Evolutionary conservation across 2,329 filamentous ascomycete species (phyloP), one percentile per base, ranked within the genome.

Genomic region (Pseudopyrenochaeta lycopersici): DNA sequence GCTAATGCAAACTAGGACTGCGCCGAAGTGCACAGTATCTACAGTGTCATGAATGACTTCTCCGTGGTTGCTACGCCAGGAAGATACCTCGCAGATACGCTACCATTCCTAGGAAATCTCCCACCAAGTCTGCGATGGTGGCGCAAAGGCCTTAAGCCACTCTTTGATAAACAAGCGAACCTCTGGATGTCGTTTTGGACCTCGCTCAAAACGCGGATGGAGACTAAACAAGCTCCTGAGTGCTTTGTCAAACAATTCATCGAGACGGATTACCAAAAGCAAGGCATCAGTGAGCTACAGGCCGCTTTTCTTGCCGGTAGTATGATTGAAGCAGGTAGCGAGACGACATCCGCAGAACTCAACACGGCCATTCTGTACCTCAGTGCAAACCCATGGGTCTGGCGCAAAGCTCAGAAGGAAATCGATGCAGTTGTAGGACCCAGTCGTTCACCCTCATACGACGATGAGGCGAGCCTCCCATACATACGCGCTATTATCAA

Each of bases 381-480:
- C 31, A 58, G 63, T 15, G 71, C 71, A 2, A 54, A 63, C 18
- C 70, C 64, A 0, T 32, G 53, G 4, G 64, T 54, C 1, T 61
- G 56, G 7, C 40, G 46, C 30, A 62, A 58, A 46, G 69, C 70
- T 12, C 54, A 60, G n/a, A 56, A 65, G 20, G 70, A 74, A 32
- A 47, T 73, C 7, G 42, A 46, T 9, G 35, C 44, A 14, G 60
- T 68, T 0, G 49, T 68, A 5, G 62, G 64, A 5, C 15, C 40
- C 4, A 47, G 51, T 0, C 55, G 63, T 5, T 66, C 63, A 2
- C 68, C 70, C 0, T 65, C 58, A 1, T 72, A 84, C 50, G 75
- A 78, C 2, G 82, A 86, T 60, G 75, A 81, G 15, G 64, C 72
- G 0, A 63, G 66, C 1, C 67, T 86, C 30, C 66, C 65, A 4